Percentiles rank a stretch among this genome's conserved stretches.
phyloP scores from a whole-genome alignment of 345 rosid species.

The Melaleuca quinquenervia region DNA sequence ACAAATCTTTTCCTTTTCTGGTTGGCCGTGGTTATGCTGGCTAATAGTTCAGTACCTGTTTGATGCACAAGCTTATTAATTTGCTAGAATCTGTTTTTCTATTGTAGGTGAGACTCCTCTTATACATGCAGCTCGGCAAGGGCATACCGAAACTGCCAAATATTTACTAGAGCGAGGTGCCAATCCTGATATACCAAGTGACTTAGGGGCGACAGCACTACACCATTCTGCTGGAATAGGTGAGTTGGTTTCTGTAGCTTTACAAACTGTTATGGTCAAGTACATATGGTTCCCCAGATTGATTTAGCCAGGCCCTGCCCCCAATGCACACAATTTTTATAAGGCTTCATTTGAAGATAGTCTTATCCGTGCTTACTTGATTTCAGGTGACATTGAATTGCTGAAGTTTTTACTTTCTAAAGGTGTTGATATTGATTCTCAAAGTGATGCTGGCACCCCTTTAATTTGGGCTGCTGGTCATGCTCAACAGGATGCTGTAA shows the following conservation, averaged over 20 bases:
- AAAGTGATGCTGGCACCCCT: conserved; percentile 89
- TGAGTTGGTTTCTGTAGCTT: conserved; percentile 1
- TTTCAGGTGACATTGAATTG: conserved; percentile 61
- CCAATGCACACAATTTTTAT: neutral
- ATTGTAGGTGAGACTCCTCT: conserved; percentile 84
- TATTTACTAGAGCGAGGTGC: conserved; percentile 82
- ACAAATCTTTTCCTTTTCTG: neutral
- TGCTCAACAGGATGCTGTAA: conserved; percentile 58
- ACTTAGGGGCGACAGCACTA: conserved; percentile 76
- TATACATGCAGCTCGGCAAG: conserved; percentile 88
- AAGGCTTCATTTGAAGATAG: neutral
- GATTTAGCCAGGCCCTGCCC: neutral
- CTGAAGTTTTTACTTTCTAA: conserved; percentile 48
- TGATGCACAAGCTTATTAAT: neutral
- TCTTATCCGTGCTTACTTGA: neutral
- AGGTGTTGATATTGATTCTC: conserved; percentile 60
- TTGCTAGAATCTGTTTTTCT: neutral
- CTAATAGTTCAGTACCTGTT: neutral
- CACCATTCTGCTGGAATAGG: conserved; percentile 92
- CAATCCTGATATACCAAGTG: conserved; percentile 56
- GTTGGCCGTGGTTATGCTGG: neutral
- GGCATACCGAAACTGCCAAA: conserved; percentile 60
- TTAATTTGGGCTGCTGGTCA: conserved; percentile 94
- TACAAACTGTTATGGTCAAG: neutral
- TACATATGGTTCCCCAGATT: neutral